Base-by-base conservation (phyloP, 179 eudicot species). In the Corrigiola litoralis region DNA sequence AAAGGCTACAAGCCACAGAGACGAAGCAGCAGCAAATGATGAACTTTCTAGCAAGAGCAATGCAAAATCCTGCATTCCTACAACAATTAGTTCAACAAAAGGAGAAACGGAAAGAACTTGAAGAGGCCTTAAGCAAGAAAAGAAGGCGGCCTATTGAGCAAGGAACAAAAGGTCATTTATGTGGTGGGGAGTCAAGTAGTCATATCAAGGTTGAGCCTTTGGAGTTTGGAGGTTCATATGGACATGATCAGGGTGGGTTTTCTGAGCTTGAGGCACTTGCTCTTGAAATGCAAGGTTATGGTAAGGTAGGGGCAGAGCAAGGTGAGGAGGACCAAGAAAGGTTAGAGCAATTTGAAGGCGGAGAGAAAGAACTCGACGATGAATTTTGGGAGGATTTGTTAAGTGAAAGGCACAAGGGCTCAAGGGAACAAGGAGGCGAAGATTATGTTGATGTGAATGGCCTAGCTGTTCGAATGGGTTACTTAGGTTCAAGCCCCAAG, bases 221-320 rank as follows among this genome's bases (percentile, higher is more conserved):
- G 49, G 92, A 90, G 7, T 77, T 71, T 51, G 82, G 68, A 28
- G 84, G 72, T 42, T 52, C 50, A 29, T 72, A 53, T 61, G 81
- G 62, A 33, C 50, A 54, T 59, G 78, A 37, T 69, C 49, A 31
- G 31, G 73, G 67, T 24, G 75, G 65, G 18, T 82, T 84, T 14
- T 86, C 94, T 0, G 99, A 90, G 69, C 89, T 94, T 0, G 99
- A 94, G 63, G 89, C 80, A 4, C 91, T 94, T 54, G 99, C 99
- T 5, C 48, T 91, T 59, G 97, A 90, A 58, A 90, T 94, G 77
- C 99, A 88, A 66, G 96, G 96, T 16, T 57, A 80, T 44, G 81
- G 86, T 36, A 87, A 76, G 57, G 73, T 46, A 8, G 85, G 84
- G 48, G 53, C 47, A 27, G 84, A 76, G 45, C 45, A 20, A 25